Evolutionary conservation across 2,329 filamentous ascomycete species (phyloP).

Genomic region (Cladophialophora psammophila): DNA sequence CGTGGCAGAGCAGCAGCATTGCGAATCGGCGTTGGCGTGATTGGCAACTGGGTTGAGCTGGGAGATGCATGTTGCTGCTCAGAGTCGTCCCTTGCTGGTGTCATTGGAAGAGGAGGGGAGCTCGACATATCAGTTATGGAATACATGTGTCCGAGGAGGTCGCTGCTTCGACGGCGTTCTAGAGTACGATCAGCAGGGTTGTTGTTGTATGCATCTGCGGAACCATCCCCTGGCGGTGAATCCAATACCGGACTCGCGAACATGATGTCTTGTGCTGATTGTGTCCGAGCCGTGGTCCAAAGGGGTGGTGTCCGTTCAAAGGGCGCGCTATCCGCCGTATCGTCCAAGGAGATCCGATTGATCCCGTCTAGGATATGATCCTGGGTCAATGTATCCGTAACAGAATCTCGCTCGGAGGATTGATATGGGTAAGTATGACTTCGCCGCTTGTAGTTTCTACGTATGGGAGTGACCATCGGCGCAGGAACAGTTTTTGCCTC

Average conservation of each 20-base stretch:
- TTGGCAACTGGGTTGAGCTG: constrained; percentile 24
- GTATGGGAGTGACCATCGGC: constrained; percentile 1
- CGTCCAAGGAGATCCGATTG: constrained; percentile 23
- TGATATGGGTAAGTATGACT: constrained; percentile 34
- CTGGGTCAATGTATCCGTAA: constrained; percentile 3
- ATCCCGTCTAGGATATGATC: constrained; percentile 15
- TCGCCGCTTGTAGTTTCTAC: constrained; percentile 26
- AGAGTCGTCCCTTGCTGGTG: constrained; percentile 15
- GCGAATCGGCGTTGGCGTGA: constrained; percentile 26
- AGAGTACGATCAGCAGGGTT: background rate
- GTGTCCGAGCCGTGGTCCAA: constrained; percentile 9
- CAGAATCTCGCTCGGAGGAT: constrained; percentile 27
- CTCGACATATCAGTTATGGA: constrained; percentile 29
- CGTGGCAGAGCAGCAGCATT: constrained; percentile 17
- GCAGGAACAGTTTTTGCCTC: constrained; percentile 6
- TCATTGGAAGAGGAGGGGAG: constrained; percentile 32
- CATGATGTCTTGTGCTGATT: constrained; percentile 1
- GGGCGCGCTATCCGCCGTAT: constrained; percentile 5
- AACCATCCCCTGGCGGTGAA: background rate
- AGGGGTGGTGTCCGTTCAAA: constrained; percentile 18
- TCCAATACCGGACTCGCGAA: constrained; percentile 4
- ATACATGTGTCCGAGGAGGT: background rate
- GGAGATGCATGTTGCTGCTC: background rate
- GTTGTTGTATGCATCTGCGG: background rate
- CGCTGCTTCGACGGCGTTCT: constrained; percentile 17